These are phyloP conservation scores for Mortierella antarctica DNA, from an alignment of 192 early-diverging fungal genomes.

Conservation along the genomic window DNA sequence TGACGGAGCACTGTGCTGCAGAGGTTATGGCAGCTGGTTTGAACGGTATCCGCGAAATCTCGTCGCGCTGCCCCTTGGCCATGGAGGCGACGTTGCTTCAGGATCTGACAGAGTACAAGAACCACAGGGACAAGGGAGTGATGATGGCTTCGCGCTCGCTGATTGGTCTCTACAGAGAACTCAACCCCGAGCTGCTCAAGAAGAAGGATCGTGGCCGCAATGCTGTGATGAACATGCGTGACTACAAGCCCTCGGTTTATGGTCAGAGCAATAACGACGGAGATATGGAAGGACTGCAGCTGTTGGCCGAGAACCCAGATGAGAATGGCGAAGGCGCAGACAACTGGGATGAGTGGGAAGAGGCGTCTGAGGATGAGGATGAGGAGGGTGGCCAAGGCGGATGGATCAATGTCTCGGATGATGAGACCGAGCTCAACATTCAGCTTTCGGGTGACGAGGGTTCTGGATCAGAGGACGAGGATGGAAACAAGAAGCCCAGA, in stretches of 20 bases:
- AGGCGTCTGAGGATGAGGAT: slow-evolving; percentile 56
- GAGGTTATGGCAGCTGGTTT: slow-evolving; percentile 96
- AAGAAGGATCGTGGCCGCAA: slow-evolving; percentile 94
- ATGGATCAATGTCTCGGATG: slow-evolving; percentile 59
- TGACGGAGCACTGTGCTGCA: slow-evolving; percentile 88
- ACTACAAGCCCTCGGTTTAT: slow-evolving; percentile 71
- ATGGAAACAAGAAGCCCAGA: slow-evolving; percentile 56
- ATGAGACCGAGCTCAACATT: slow-evolving; percentile 58
- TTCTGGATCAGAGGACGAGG: slow-evolving; percentile 59
- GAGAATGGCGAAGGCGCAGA: slow-evolving; percentile 53
- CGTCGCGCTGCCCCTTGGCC: slow-evolving; percentile 88
- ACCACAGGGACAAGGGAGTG: slow-evolving; percentile 93
- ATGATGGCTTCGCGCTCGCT: slow-evolving; percentile 93
- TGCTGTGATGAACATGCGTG: slow-evolving; percentile 79
- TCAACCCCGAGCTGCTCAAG: slow-evolving; percentile 94
- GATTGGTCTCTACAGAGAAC: slow-evolving; percentile 91
- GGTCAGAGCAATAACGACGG: slow-evolving; percentile 76
- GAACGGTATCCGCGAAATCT: slow-evolving; percentile 90
- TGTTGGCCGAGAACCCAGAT: slow-evolving; percentile 66
- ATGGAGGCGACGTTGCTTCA: slow-evolving; percentile 87
- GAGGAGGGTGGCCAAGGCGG: slow-evolving; percentile 40
- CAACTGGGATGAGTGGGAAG: slow-evolving; percentile 56
- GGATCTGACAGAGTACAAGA: slow-evolving; percentile 92
- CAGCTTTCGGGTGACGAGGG: slow-evolving; percentile 49
- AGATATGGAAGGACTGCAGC: slow-evolving; percentile 86